Conservation (phyloP, 306 rosid species). For the Sicyos edulis region DNA sequence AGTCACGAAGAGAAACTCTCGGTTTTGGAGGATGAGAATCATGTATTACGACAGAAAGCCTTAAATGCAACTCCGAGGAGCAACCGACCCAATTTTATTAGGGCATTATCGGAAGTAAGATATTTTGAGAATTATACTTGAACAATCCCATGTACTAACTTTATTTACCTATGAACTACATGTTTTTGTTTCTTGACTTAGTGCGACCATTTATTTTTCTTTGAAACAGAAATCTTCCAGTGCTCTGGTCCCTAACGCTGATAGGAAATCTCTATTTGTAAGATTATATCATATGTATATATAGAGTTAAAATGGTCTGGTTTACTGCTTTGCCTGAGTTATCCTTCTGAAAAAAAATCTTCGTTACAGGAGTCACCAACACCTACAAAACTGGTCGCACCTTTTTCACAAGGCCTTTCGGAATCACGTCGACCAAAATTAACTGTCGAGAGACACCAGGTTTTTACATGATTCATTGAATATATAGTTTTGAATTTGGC, state of each 20-base stretch:
- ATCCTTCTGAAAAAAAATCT: constrained; percentile 3
- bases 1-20: constrained; percentile 76
- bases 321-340: constrained; percentile 8
- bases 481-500: constrained; percentile 16
- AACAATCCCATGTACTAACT: background rate
- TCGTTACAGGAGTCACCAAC: constrained; percentile 84
- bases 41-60: constrained; percentile 68
- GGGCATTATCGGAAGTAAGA: constrained; percentile 65
- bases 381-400: constrained; percentile 58
- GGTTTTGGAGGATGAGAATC: constrained; percentile 75
- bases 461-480: constrained; percentile 23
- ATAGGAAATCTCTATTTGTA: constrained; percentile 61
- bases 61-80: constrained; percentile 61
- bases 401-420: constrained; percentile 51
- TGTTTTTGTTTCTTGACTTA: background rate
- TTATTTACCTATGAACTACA: background rate
- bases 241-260: constrained; percentile 45
- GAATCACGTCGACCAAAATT: constrained; percentile 77
- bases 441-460: constrained; percentile 81
- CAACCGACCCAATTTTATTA: constrained; percentile 49
- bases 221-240: constrained; percentile 55
- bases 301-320: constrained; percentile 6
- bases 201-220: background rate
- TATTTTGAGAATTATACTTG: background rate
- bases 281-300: constrained; percentile 24